These are phyloP conservation scores for Syzygium aqueum DNA, from an alignment of 345 rosid species.

Conservation along the genomic window DNA sequence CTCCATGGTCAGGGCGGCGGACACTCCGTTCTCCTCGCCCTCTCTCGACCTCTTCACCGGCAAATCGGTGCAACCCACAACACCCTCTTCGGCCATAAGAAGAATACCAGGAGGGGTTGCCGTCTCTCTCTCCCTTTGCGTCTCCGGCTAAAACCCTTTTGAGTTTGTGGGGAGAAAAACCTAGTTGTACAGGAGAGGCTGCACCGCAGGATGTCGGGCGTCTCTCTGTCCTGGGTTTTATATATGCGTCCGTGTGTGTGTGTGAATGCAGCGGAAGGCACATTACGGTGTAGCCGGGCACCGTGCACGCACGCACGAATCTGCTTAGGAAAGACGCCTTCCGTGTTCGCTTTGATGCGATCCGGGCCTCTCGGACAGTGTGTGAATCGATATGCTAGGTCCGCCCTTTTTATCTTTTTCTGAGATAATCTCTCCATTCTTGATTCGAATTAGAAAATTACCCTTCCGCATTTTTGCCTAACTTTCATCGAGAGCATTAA, in stretches of 20 bases:
- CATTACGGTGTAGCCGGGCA: background rate
- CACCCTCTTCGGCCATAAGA: slow-evolving; percentile 1
- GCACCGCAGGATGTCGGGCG: background rate
- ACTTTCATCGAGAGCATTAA: background rate
- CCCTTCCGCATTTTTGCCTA: background rate
- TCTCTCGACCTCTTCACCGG: slow-evolving; percentile 32
- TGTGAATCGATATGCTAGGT: no score
- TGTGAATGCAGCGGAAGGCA: background rate
- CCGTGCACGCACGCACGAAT: background rate
- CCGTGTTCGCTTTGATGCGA: background rate
- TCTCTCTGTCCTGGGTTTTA: no score
- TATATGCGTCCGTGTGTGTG: background rate
- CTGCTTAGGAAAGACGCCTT: background rate
- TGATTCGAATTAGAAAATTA: no score
- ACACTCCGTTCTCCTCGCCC: slow-evolving; percentile 26
- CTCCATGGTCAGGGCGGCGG: slow-evolving; percentile 14
- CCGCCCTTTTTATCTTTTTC: background rate
- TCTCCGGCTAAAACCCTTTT: background rate
- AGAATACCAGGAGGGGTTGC: no score
- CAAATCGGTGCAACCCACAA: slow-evolving; percentile 13
- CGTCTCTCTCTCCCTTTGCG: no score
- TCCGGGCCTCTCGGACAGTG: background rate
- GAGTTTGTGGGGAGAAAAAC: background rate
- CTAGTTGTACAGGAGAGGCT: background rate
- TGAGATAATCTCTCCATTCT: background rate